Evolutionary conservation across 805 yeast genomes (phyloP).

Genomic region (Saturnispora ahearnii): DNA sequence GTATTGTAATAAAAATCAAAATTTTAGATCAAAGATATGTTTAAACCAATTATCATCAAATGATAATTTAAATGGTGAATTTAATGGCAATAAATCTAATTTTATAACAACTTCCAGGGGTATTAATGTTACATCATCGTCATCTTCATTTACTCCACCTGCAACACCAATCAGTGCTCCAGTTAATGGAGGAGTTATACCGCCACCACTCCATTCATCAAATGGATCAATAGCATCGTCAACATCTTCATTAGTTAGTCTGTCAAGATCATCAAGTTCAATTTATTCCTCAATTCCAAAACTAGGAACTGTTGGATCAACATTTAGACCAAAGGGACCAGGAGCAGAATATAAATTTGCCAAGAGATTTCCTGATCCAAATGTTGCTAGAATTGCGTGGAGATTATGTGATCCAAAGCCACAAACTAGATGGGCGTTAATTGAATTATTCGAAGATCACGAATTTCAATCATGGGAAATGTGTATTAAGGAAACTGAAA

Average conservation of each 20-base stretch:
- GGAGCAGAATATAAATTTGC: slow-evolving; percentile 69
- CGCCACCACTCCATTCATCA: neutral
- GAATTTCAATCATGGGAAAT: slow-evolving; percentile 57
- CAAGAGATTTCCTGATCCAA: slow-evolving; percentile 47
- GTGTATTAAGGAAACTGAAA: slow-evolving; percentile 44
- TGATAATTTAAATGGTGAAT: neutral
- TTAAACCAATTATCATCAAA: slow-evolving; percentile 1
- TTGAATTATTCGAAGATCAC: slow-evolving; percentile 52
- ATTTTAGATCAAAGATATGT: slow-evolving; percentile 32
- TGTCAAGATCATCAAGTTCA: slow-evolving; percentile 8
- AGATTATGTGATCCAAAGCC: slow-evolving; percentile 61
- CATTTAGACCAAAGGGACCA: slow-evolving; percentile 39
- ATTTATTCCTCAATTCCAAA: slow-evolving; percentile 1
- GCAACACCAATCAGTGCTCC: neutral
- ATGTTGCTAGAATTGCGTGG: slow-evolving; percentile 72
- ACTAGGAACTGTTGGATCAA: neutral
- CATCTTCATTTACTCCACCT: neutral
- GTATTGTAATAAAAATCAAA: slow-evolving; percentile 24
- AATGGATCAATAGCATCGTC: neutral
- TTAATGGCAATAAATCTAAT: neutral
- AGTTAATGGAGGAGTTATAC: neutral
- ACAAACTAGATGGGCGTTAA: slow-evolving; percentile 47
- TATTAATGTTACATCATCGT: neutral
- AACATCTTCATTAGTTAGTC: slow-evolving; percentile 3
- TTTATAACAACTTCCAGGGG: neutral